Percentiles rank a stretch among this genome's conserved stretches.
phyloP scores from a whole-genome alignment of 169 alveolate species.

The Perkinsus olseni region DNA sequence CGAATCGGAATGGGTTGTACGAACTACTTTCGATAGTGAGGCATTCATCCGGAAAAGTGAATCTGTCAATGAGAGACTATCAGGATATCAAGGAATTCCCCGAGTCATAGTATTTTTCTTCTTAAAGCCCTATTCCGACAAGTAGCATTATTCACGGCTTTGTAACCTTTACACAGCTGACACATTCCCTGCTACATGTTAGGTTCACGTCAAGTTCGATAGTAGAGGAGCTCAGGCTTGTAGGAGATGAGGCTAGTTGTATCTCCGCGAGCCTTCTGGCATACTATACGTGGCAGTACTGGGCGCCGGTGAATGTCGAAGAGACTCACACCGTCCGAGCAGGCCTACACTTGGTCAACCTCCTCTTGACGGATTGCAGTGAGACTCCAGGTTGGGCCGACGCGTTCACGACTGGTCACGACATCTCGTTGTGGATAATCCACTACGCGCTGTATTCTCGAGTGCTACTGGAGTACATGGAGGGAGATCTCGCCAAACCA shows the following conservation, averaged over 20 bases:
- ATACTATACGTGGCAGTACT: not conserved
- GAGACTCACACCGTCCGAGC: not conserved
- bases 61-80: too few relatives aligned
- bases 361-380: not conserved
- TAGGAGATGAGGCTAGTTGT: not conserved
- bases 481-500: not conserved
- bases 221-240: not conserved
- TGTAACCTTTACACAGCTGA: too few relatives aligned
- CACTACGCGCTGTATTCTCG: not conserved
- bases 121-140: not conserved
- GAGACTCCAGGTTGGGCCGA: not conserved
- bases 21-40: too few relatives aligned
- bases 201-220: not conserved
- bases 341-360: not conserved
- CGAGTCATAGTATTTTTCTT: too few relatives aligned
- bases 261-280: not conserved
- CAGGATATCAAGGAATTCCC: too few relatives aligned
- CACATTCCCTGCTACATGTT: not conserved
- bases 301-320: not conserved
- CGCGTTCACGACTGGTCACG: not conserved
- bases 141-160: not conserved
- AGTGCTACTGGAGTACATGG: not conserved
- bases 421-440: not conserved
- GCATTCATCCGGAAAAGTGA: too few relatives aligned
- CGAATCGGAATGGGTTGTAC: too few relatives aligned